Base-by-base conservation (phyloP, 2,329 filamentous ascomycete species). In the Verticillium nonalfalfae region DNA sequence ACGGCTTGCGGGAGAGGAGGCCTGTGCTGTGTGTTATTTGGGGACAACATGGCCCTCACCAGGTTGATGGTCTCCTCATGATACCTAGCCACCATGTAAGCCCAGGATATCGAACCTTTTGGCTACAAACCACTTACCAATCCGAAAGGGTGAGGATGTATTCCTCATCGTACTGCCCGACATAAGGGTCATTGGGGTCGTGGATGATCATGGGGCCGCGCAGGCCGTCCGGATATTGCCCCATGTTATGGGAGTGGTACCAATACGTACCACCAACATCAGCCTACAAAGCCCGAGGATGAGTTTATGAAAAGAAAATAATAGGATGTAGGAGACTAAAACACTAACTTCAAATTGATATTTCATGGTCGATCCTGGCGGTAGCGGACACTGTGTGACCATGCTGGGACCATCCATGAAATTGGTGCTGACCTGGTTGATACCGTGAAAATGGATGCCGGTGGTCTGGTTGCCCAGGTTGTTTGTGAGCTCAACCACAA, bases 221-320 rank as follows among this genome's bases (percentile, higher is more conserved):
- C 55, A 89, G 76, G n/a, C 87, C 87, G 69, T 90, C 87, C 0
- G 86, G 85, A 66, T 89, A 90, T 68, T 89, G 86, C 1, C 81
- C 85, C 73, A 81, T 80, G 60, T 81, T 78, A 70, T 90, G 87
- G 1, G 84, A 87, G 72, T 90, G 87, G 77, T 76, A 81, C 79
- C 79, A 81, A 60, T 74, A 81, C 3, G 79, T 81, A 6, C 79
- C 79, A 2, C 77, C 69, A 11, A 66, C 65, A 61, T 80, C 74
- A 14, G 73, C 74, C 74, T 77, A 64, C 40, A 58, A 36, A 15
- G 38, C 9, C 39, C 13, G 5, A 31, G 26, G 26, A 31, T 31
- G 4, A 31, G 26, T 31, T 4, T 4, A 31, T 31, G 26, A 31
- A 39, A 4, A 39, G 14, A 39, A n/a, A 14, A 3, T 7, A n/a